phyloP scores from a whole-genome alignment of 306 rosid species.

The Vachellia collinsii region DNA sequence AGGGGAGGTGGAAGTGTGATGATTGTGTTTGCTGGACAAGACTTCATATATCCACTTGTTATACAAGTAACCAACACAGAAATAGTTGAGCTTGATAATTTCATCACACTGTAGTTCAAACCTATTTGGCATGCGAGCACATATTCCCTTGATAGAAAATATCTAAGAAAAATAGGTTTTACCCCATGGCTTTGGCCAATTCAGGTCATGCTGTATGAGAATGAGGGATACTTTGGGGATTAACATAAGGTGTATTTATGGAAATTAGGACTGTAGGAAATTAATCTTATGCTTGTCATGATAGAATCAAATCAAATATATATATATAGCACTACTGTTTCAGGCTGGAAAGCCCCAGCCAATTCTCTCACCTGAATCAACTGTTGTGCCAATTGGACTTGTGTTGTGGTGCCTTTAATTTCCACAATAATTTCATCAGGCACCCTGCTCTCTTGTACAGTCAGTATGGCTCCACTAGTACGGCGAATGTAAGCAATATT shows the following conservation, averaged over 20 bases:
- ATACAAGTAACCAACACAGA: conserved; percentile 7
- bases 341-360: not conserved
- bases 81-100: not conserved
- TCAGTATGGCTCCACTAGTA: conserved; percentile 89
- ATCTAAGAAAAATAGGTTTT: conserved; percentile 1
- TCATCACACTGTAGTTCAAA: not conserved
- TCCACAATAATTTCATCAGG: conserved; percentile 95
- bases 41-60: not conserved
- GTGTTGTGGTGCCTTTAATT: conserved; percentile 88
- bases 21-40: conserved; percentile 9
- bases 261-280: not conserved
- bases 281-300: conserved; percentile 20
- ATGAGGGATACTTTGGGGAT: not conserved
- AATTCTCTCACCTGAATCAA: conserved; percentile 76
- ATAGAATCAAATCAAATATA: not conserved
- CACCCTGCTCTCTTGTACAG: conserved; percentile 88
- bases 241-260: not conserved
- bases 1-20: conserved; percentile 2
- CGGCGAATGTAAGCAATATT: conserved; percentile 92
- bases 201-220: not conserved
- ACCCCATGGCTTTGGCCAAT: conserved; percentile 4
- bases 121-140: not conserved
- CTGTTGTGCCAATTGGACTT: conserved; percentile 91
- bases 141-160: conserved; percentile 3
- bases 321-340: conserved; percentile 6